phyloP scores from a whole-genome alignment of 2,329 filamentous ascomycete species.

The Beauveria asiatica region DNA sequence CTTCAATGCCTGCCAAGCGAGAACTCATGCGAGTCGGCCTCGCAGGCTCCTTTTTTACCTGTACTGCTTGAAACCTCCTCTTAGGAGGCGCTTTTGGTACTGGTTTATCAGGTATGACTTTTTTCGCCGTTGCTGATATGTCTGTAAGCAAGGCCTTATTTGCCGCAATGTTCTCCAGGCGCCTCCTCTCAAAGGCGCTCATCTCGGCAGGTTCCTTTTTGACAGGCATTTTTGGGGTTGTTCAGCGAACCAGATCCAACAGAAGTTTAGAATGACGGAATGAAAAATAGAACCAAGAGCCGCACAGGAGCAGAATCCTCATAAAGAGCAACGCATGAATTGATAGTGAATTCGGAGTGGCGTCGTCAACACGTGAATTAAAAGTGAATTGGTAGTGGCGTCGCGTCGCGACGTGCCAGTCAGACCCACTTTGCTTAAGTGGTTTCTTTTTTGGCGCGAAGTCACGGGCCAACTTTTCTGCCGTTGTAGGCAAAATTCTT shows the following conservation, averaged over 20 bases:
- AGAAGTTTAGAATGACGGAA: too few relatives aligned
- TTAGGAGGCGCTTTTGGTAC: constrained; percentile 34
- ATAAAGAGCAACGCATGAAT: not conserved
- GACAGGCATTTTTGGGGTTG: constrained; percentile 33
- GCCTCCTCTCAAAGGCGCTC: constrained; percentile 79
- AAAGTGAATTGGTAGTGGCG: constrained; percentile 5
- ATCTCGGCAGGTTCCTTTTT: constrained; percentile 39
- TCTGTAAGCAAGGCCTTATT: constrained; percentile 76
- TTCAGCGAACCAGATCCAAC: too few relatives aligned
- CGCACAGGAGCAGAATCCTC: not conserved
- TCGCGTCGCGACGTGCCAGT: constrained; percentile 6
- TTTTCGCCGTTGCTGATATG: constrained; percentile 62
- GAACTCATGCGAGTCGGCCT: constrained; percentile 50
- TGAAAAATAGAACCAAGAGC: not conserved
- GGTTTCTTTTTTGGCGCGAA: constrained; percentile 20
- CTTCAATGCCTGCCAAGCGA: constrained; percentile 46
- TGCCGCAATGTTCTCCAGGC: constrained; percentile 77
- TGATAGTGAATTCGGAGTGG: constrained; percentile 2
- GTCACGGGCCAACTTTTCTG: constrained; percentile 21
- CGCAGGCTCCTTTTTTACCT: constrained; percentile 37
- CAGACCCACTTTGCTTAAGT: constrained; percentile 16
- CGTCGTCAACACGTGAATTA: not conserved
- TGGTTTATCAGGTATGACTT: constrained; percentile 53
- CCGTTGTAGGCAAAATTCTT: not conserved
- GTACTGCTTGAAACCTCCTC: constrained; percentile 25